Conservation (phyloP, 208 protist species). For the Leishmania braziliensis region DNA sequence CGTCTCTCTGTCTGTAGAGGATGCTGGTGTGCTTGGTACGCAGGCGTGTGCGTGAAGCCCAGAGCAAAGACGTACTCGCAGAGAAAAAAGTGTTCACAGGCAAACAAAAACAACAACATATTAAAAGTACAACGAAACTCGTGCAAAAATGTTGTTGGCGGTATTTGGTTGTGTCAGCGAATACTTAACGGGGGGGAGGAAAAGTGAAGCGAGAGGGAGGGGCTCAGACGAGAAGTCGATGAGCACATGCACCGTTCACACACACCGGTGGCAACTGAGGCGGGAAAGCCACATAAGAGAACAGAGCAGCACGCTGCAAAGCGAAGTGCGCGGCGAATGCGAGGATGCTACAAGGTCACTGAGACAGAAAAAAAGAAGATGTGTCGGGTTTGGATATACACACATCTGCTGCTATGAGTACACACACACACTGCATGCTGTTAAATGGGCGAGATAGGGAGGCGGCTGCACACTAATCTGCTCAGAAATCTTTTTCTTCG, state of each 20-base stretch:
- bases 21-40: neutral
- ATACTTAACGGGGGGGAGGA: neutral
- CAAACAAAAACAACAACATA: neutral
- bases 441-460: neutral
- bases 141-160: neutral
- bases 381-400: neutral
- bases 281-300: neutral
- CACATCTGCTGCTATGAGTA: neutral
- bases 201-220: neutral
- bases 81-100: neutral
- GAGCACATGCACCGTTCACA: neutral
- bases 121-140: neutral
- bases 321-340: neutral
- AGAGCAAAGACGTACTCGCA: neutral
- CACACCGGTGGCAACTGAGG: neutral
- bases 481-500: neutral
- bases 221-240: neutral
- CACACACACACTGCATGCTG: neutral
- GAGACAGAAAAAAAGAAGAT: conserved; percentile 1
- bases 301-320: neutral
- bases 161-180: neutral
- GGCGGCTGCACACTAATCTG: neutral
- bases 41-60: neutral
- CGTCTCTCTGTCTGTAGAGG: neutral
- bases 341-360: neutral